Conservation (phyloP, 2,329 filamentous ascomycete species). For the Ceratocystiopsis sp. region DNA sequence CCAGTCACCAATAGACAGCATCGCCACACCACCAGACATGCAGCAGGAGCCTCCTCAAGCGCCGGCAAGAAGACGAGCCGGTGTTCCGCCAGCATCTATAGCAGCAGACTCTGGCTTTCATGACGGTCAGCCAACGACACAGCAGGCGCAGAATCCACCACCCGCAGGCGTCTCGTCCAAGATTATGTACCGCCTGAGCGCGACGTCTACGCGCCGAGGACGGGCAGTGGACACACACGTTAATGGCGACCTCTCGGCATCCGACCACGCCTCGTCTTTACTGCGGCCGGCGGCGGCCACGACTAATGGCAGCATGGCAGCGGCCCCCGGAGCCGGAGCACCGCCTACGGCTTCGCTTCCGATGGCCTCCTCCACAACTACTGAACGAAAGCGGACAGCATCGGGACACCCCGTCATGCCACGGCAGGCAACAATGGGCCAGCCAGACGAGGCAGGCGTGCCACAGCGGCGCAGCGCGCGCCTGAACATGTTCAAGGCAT, state of each 20-base stretch:
- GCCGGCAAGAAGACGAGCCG: conserved; percentile 34
- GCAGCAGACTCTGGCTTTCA: conserved; percentile 30
- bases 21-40: conserved; percentile 45
- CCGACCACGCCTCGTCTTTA: conserved; percentile 23
- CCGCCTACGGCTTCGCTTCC: conserved; percentile 14
- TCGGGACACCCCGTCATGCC: conserved; percentile 57
- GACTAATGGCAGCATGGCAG: conserved; percentile 2
- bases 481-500: conserved; percentile 51
- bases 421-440: conserved; percentile 39
- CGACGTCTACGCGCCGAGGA: conserved; percentile 14
- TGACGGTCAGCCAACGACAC: conserved; percentile 21
- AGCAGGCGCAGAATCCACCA: neutral
- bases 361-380: conserved; percentile 19
- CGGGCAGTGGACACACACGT: no score
- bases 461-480: conserved; percentile 56
- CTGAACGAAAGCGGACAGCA: conserved; percentile 76
- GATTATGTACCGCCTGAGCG: conserved; percentile 39
- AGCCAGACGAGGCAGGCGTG: conserved; percentile 41
- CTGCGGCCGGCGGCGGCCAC: conserved; percentile 16
- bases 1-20: conserved; percentile 30
- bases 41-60: conserved; percentile 31
- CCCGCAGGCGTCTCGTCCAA: conserved; percentile 32
- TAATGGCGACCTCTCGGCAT: conserved; percentile 4
- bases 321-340: neutral
- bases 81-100: conserved; percentile 26